These are phyloP conservation scores for Lasiodiplodia sp. DNA, from an alignment of 2,329 filamentous ascomycete genomes.

Conservation along the genomic window DNA sequence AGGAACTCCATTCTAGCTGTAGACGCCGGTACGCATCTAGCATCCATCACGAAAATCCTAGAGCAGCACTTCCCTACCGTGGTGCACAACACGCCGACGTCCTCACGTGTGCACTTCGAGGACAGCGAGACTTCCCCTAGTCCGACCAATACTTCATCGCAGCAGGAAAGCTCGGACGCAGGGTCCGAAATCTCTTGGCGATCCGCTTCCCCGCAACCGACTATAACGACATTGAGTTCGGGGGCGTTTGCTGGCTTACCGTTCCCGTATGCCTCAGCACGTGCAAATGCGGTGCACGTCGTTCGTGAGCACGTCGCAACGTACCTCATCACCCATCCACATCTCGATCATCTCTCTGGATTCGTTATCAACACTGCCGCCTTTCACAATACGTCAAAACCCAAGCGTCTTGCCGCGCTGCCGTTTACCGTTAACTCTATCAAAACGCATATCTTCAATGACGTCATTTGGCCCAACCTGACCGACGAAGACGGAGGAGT, in stretches of 20 bases:
- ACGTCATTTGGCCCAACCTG: conserved; percentile 96
- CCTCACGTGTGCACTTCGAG: conserved; percentile 20
- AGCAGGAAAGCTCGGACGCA: conserved; percentile 14
- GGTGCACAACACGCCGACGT: conserved; percentile 32
- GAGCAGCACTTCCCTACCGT: conserved; percentile 61
- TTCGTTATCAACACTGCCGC: conserved; percentile 94
- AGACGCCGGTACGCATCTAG: conserved; percentile 89
- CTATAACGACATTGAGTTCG: conserved; percentile 63
- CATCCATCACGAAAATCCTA: conserved; percentile 82
- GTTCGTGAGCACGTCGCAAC: conserved; percentile 82
- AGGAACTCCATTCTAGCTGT: conserved; percentile 88
- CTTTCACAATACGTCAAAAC: conserved; percentile 75
- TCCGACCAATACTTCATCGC: conserved; percentile 25
- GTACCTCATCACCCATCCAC: conserved; percentile 95
- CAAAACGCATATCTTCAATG: conserved; percentile 96
- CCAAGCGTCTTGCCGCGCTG: conserved; percentile 85
- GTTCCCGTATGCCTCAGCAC: conserved; percentile 69
- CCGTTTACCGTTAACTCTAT: conserved; percentile 90
- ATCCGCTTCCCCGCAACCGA: conserved; percentile 35
- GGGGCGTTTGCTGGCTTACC: conserved; percentile 84
- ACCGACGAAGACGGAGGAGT: conserved; percentile 96
- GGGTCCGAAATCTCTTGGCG: conserved; percentile 25
- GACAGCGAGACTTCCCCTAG: conserved; percentile 24
- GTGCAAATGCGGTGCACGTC: conserved; percentile 82
- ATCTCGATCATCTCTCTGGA: conserved; percentile 90